Percentiles rank a stretch among this genome's conserved stretches.
These are phyloP conservation scores for Podila epicladia DNA, from an alignment of 192 early-diverging fungal species.

Conservation along the genomic window DNA sequence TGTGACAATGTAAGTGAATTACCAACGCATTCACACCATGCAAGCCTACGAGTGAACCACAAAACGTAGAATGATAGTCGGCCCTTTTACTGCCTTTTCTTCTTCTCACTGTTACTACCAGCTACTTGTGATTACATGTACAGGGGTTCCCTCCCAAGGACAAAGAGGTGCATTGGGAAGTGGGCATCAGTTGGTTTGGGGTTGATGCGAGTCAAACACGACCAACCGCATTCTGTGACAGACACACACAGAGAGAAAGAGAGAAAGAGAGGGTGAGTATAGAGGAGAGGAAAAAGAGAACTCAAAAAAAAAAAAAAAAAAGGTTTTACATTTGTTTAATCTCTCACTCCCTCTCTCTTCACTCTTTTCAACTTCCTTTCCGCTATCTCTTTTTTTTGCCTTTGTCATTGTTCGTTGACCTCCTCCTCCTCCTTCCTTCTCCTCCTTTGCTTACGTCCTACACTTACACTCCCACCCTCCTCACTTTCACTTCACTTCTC, in stretches of 20 bases:
- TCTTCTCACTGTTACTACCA: too few relatives aligned
- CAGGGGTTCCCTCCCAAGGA: too few relatives aligned
- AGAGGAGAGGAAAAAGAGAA: background rate
- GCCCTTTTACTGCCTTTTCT: too few relatives aligned
- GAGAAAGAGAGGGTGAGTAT: too few relatives aligned
- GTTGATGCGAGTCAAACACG: background rate
- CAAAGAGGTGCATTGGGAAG: too few relatives aligned
- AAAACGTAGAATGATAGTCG: too few relatives aligned
- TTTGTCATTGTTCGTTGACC: background rate
- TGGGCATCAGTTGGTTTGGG: too few relatives aligned
- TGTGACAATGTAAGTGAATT: too few relatives aligned
- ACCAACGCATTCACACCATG: too few relatives aligned
- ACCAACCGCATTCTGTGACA: background rate
- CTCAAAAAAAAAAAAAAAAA: background rate
- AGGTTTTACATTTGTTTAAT: background rate
- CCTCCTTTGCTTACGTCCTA: slow-evolving; percentile 6
- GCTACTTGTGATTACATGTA: too few relatives aligned
- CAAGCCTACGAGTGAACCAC: too few relatives aligned
- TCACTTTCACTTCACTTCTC: background rate
- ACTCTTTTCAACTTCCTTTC: background rate
- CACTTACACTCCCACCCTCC: background rate
- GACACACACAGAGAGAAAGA: background rate
- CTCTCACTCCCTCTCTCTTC: background rate
- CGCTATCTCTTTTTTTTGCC: background rate
- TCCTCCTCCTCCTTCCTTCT: slow-evolving; percentile 5